These are phyloP conservation scores for Rhodotorula sp. DNA, from an alignment of 1,284 basidiomycete genomes.

Conservation along the genomic window DNA sequence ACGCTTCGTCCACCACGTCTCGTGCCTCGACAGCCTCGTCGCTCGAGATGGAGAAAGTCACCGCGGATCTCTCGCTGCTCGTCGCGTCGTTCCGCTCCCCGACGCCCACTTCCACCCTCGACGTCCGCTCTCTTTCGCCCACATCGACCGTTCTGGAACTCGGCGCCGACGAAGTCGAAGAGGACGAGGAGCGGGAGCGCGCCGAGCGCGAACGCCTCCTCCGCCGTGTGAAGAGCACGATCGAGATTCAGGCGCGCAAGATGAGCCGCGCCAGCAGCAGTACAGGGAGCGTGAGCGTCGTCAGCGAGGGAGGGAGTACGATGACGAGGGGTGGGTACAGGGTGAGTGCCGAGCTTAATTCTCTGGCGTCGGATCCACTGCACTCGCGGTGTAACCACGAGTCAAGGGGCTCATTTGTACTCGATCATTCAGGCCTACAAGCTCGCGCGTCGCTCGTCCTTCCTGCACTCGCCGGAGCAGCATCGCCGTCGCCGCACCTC, in stretches of 20 bases:
- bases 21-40: not conserved
- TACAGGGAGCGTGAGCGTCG: not conserved
- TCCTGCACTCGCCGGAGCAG: not conserved
- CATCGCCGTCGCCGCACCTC: not conserved
- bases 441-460: slow-evolving; percentile 8
- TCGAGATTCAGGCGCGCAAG: not conserved
- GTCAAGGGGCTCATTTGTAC: fast-evolving
- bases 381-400: not conserved
- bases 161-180: not conserved
- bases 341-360: not conserved
- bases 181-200: not conserved
- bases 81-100: not conserved
- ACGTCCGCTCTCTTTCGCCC: not conserved
- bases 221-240: not conserved
- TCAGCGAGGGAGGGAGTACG: not conserved
- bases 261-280: not conserved
- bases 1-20: not conserved
- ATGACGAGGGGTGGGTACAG: slow-evolving; percentile 16
- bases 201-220: not conserved
- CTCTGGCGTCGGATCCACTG: not conserved
- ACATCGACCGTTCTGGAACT: too few relatives aligned
- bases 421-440: slow-evolving; percentile 22
- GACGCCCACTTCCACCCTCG: not conserved
- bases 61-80: not conserved
- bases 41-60: not conserved